These are phyloP conservation scores for Butyriboletus loyo DNA, from an alignment of 768 basidiomycete genomes.

Conservation along the genomic window DNA sequence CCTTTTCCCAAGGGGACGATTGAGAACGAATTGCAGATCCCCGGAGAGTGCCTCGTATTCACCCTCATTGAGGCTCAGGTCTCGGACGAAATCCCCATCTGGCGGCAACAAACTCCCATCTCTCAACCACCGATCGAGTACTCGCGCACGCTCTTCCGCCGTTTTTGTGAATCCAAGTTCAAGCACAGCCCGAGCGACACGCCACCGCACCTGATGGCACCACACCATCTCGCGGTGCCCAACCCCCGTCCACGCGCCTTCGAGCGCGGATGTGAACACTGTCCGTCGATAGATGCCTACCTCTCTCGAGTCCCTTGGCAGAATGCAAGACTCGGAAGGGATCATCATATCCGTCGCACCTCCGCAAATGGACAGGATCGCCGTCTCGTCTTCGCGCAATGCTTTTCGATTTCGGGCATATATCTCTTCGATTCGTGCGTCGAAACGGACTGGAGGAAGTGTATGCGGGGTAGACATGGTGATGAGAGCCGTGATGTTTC, in stretches of 20 bases:
- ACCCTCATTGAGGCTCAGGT: conserved; percentile 7
- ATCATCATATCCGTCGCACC: conserved; percentile 92
- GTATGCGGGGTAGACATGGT: conserved; percentile 97
- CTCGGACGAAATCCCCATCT: neutral
- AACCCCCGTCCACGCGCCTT: conserved; percentile 93
- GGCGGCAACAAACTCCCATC: conserved; percentile 53
- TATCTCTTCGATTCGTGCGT: conserved; percentile 72
- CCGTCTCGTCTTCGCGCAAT: conserved; percentile 49
- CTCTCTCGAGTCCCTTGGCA: conserved; percentile 34
- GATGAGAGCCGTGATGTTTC: conserved; percentile 70
- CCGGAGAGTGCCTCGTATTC: conserved; percentile 38
- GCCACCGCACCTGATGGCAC: conserved; percentile 97
- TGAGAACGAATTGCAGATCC: conserved; percentile 40
- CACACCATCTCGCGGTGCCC: conserved; percentile 97
- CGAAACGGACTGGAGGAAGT: conserved; percentile 85
- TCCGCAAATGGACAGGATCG: conserved; percentile 83
- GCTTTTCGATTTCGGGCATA: conserved; percentile 48
- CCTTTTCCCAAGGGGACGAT: conserved; percentile 39
- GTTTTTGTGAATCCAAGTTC: conserved; percentile 49
- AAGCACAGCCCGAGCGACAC: conserved; percentile 74
- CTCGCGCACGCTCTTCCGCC: conserved; percentile 27
- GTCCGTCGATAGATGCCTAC: conserved; percentile 47
- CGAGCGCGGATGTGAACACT: conserved; percentile 82
- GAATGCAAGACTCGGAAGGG: conserved; percentile 81
- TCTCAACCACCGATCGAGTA: conserved; percentile 65